Evolutionary conservation across 2,329 filamentous ascomycete genomes (phyloP).

Genomic region (Sclerotinia subarctica): DNA sequence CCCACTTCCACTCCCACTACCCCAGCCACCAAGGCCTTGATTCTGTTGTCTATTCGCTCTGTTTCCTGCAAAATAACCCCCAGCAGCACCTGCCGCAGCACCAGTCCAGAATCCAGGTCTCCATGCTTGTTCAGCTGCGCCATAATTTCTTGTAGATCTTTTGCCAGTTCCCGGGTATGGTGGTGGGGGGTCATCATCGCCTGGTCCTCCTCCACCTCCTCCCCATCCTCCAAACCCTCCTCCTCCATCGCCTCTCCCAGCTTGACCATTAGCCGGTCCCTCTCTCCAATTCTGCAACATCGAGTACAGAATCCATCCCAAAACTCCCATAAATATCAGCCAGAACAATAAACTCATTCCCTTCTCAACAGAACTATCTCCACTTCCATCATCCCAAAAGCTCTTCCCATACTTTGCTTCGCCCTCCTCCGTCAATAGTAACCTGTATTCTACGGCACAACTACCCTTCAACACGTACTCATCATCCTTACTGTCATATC

Average conservation of each 20-base stretch:
- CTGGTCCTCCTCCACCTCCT: conserved; percentile 36
- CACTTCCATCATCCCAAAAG: conserved; percentile 16
- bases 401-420: conserved; percentile 59
- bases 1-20: conserved; percentile 17
- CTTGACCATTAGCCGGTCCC: conserved; percentile 37
- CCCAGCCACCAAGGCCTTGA: conserved; percentile 28
- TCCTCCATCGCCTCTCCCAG: conserved; percentile 37
- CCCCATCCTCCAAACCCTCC: conserved; percentile 44
- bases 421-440: conserved; percentile 74
- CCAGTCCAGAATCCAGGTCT: conserved; percentile 69
- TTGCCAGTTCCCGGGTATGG: conserved; percentile 34
- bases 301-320: conserved; percentile 60
- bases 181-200: conserved; percentile 36
- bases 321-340: conserved; percentile 57
- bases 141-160: conserved; percentile 30
- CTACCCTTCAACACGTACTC: conserved; percentile 85
- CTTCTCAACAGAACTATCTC: conserved; percentile 9
- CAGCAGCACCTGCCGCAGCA: conserved; percentile 64
- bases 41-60: conserved; percentile 45
- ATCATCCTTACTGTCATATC: conserved; percentile 74
- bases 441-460: conserved; percentile 85
- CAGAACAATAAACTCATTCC: conserved; percentile 51
- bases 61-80: conserved; percentile 68
- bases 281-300: conserved; percentile 41
- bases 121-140: conserved; percentile 50